Evolutionary conservation across 23 red algal genomes (phyloP).

Genomic region (Agarophyton chilense): DNA sequence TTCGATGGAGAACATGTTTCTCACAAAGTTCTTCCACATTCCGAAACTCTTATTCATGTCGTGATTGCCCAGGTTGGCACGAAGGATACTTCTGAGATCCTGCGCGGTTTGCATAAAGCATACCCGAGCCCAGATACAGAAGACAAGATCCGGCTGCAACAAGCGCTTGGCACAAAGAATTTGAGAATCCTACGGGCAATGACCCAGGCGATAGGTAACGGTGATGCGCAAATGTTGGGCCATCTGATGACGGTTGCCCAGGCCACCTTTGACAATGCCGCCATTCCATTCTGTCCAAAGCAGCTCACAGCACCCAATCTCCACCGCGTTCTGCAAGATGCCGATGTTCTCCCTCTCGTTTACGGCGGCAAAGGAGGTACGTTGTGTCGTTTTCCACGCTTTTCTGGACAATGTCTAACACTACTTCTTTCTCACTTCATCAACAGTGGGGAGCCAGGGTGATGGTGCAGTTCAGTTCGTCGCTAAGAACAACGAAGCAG

Average conservation of each 20-base stretch:
- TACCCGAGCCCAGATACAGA: slow-evolving; percentile 10
- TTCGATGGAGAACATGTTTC: slow-evolving; percentile 56
- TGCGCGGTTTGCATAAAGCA: slow-evolving; percentile 26
- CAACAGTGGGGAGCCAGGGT: slow-evolving; percentile 58
- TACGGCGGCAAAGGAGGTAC: slow-evolving; percentile 59
- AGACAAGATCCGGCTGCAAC: background rate
- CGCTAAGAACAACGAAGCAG: slow-evolving; percentile 21
- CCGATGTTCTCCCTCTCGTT: slow-evolving; percentile 3
- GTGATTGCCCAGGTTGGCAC: slow-evolving; percentile 39
- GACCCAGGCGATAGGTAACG: slow-evolving; percentile 4
- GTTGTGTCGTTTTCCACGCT: background rate
- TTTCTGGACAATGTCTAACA: background rate
- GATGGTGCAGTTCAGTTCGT: slow-evolving; percentile 73
- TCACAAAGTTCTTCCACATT: background rate
- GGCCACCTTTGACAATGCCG: slow-evolving; percentile 38
- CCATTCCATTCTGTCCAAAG: slow-evolving; percentile 34
- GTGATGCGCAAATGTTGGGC: slow-evolving; percentile 14
- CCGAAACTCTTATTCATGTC: background rate
- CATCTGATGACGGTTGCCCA: slow-evolving; percentile 25
- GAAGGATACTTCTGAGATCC: slow-evolving; percentile 53
- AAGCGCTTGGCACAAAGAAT: slow-evolving; percentile 33
- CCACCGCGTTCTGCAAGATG: slow-evolving; percentile 26
- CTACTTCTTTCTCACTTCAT: background rate
- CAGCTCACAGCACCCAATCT: slow-evolving; percentile 32
- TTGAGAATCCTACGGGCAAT: slow-evolving; percentile 2